Evolutionary conservation across 139 green algal genomes (phyloP).

Genomic region (Chlamydomonas eustigma): DNA sequence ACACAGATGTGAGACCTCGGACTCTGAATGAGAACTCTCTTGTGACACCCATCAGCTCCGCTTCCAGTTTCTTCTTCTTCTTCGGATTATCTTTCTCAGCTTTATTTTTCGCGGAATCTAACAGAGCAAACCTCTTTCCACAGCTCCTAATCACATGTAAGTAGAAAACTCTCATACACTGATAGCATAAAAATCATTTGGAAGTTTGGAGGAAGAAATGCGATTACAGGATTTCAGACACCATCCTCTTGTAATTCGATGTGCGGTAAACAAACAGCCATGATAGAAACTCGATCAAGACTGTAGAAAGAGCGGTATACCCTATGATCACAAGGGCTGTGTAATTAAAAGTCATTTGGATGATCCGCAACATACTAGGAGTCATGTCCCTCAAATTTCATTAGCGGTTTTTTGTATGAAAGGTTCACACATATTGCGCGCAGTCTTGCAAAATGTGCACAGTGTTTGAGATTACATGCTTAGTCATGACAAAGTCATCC

Average conservation of each 20-base stretch:
- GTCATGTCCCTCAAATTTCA: too few relatives aligned
- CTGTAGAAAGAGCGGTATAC: not conserved
- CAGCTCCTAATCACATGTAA: not conserved
- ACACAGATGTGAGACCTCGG: not conserved
- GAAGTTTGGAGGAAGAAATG: not conserved
- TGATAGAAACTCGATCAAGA: not conserved
- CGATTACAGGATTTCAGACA: not conserved
- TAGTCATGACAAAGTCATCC: too few relatives aligned
- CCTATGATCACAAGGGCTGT: not conserved
- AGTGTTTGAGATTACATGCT: too few relatives aligned
- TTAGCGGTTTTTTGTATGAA: too few relatives aligned
- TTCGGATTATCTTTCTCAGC: not conserved
- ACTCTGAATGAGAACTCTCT: not conserved
- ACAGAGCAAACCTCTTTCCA: not conserved
- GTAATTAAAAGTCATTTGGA: not conserved
- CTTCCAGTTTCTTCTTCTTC: not conserved
- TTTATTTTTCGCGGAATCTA: not conserved
- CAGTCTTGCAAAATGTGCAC: too few relatives aligned
- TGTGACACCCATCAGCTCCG: not conserved
- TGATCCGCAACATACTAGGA: too few relatives aligned
- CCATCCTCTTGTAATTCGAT: not conserved
- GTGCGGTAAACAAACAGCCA: conserved; percentile 2
- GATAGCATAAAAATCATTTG: not conserved
- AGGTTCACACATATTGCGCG: too few relatives aligned
- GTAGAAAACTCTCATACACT: not conserved